These are phyloP conservation scores for Phytophthora hybrid DNA, from an alignment of 352 stramenopile genomes.

Conservation along the genomic window DNA sequence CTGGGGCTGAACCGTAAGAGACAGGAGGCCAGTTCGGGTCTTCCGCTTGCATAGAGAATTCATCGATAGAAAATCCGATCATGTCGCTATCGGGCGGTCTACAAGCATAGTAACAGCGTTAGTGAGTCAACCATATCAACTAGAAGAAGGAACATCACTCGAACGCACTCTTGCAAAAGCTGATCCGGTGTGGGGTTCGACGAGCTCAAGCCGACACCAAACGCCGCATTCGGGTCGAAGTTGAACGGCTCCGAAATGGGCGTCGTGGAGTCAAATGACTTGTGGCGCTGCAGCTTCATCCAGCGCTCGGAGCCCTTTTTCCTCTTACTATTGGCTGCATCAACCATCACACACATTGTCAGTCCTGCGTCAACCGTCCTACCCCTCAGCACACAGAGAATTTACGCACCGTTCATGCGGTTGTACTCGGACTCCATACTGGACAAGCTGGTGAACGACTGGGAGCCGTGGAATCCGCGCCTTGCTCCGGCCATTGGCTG, in stretches of 20 bases:
- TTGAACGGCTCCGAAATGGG: slow-evolving; percentile 41
- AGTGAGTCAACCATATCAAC: slow-evolving; percentile 3
- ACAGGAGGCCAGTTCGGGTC: slow-evolving; percentile 40
- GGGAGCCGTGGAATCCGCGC: slow-evolving; percentile 67
- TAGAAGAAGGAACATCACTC: not conserved
- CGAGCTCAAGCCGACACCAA: slow-evolving; percentile 19
- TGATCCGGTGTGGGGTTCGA: slow-evolving; percentile 51
- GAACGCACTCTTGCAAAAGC: slow-evolving; percentile 65
- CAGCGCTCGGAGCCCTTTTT: slow-evolving; percentile 73
- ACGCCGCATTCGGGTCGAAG: slow-evolving; percentile 33
- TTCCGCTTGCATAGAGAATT: slow-evolving; percentile 63
- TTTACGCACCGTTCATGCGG: slow-evolving; percentile 45
- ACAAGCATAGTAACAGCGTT: not conserved
- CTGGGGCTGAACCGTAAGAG: slow-evolving; percentile 34
- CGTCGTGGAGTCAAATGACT: slow-evolving; percentile 70
- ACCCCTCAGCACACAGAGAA: not conserved
- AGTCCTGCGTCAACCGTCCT: not conserved
- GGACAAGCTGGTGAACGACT: slow-evolving; percentile 76
- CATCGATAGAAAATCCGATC: slow-evolving; percentile 75
- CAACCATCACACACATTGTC: slow-evolving; percentile 1
- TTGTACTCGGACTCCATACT: slow-evolving; percentile 78
- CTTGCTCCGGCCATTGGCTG: slow-evolving; percentile 25
- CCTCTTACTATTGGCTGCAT: slow-evolving; percentile 59
- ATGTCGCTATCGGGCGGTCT: slow-evolving; percentile 64
- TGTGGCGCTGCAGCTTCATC: slow-evolving; percentile 72